Base-by-base conservation (phyloP, 2,329 filamentous ascomycete genomes). In the Colletotrichum camelliae region DNA sequence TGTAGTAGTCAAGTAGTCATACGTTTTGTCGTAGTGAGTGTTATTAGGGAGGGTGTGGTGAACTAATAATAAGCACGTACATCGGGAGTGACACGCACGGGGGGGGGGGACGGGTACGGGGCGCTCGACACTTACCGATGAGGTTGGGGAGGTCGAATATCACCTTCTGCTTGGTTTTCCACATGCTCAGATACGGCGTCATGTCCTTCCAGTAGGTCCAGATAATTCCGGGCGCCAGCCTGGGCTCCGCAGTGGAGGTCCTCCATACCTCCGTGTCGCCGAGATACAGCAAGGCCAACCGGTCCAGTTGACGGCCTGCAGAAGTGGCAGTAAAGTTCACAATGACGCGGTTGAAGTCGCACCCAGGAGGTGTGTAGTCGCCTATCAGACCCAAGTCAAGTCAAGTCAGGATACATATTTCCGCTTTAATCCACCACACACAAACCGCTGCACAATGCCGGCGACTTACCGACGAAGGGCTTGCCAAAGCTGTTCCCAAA, bases 201-300 rank as follows among this genome's bases (percentile, higher is more conserved):
- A 96, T 92, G 81, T 97, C 94, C 83, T 96, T 97, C 70, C 93
- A 86, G 81, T 95, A 95, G 1, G 90, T 92, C 94, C 94, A 96
- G 60, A 89, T 86, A 77, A 97, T 96, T 8, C 94, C 95, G 27
- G 88, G 88, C 6, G 85, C 79, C 5, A 80, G 78, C 0, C 92
- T 95, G 2, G 95, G 94, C 84, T 97, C 94, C 5, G 95, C 94
- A 1, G 95, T 97, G 7, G 94, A 96, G 3, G 94, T 96, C 29
- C 95, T 89, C 88, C 94, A 97, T n/a, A 97, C 89, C 82, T 97
- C 95, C 12, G 91, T 92, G 82, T 96, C 94, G 55, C 91, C 92
- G 48, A 97, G 87, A 80, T 93, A 97, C 89, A 97, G 93, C 37
- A 93, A 83, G 5, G 92, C 95, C 10, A 96, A 88, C 52, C 95